A percentile compares a stretch with the other conserved stretches of the same genome.
Conservation (phyloP, 495 filamentous ascomycete species). For the Staphylotrichum longicolle region DNA sequence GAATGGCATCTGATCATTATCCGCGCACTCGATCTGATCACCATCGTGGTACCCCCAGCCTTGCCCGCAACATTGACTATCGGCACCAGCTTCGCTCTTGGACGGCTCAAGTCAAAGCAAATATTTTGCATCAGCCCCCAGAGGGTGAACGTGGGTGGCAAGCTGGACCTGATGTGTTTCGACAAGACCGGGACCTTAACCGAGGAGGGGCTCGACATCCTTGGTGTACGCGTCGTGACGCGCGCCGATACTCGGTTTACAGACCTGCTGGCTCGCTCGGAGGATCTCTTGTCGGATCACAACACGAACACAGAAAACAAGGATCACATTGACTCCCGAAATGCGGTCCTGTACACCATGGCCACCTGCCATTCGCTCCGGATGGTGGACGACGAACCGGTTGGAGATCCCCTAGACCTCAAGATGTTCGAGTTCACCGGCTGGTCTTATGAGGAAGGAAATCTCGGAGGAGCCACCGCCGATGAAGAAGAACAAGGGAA, state of each 20-base stretch:
- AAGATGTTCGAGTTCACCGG: constrained; percentile 99
- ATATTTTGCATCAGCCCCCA: constrained; percentile 99
- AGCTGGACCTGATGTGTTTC: constrained; percentile 94
- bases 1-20: constrained; percentile 88
- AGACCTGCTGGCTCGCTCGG: constrained; percentile 46
- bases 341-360: constrained; percentile 85
- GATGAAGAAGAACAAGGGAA: constrained; percentile 66
- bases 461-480: constrained; percentile 52
- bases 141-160: constrained; percentile 91
- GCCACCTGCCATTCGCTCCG: constrained; percentile 94
- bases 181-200: constrained; percentile 98
- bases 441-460: constrained; percentile 90
- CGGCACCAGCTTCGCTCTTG: constrained; percentile 91
- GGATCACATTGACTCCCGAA: constrained; percentile 60
- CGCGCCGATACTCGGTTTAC: constrained; percentile 54
- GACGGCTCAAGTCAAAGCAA: constrained; percentile 75
- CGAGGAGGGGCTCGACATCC: constrained; percentile 93
- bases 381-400: constrained; percentile 77
- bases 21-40: constrained; percentile 91
- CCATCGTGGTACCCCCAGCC: constrained; percentile 95
- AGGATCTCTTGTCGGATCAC: constrained; percentile 54
- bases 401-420: constrained; percentile 93
- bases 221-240: constrained; percentile 77
- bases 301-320: constrained; percentile 54
- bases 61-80: constrained; percentile 96